Conservation (phyloP, 805 yeast species). For the Pichia nakasei region DNA sequence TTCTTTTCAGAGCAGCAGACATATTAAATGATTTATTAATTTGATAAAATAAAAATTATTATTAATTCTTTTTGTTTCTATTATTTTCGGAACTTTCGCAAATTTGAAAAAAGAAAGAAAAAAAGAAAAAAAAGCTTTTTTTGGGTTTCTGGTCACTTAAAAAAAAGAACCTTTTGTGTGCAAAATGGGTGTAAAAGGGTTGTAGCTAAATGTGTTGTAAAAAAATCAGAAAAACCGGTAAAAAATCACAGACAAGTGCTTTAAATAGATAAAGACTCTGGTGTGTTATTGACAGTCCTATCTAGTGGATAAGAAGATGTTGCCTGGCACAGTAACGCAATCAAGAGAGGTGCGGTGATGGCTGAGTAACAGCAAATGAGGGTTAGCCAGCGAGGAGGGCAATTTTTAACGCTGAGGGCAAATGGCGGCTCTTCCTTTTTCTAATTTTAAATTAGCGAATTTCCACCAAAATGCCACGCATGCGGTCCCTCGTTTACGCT, state of each 20-base stretch:
- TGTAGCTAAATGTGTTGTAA: too few relatives aligned
- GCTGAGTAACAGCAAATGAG: background rate
- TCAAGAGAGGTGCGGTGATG: background rate
- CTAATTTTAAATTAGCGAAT: background rate
- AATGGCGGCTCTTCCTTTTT: background rate
- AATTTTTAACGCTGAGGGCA: background rate
- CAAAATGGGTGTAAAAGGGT: too few relatives aligned
- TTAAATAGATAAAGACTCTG: too few relatives aligned
- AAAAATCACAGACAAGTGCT: too few relatives aligned
- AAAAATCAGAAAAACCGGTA: too few relatives aligned
- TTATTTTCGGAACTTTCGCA: background rate
- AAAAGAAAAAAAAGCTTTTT: too few relatives aligned
- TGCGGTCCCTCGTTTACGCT: background rate
- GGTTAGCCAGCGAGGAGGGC: background rate
- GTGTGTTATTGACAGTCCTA: background rate
- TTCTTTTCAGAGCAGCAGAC: background rate
- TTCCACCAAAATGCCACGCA: background rate
- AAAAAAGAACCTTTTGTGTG: too few relatives aligned
- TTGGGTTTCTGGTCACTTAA: too few relatives aligned
- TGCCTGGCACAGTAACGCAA: background rate
- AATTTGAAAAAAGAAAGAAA: background rate
- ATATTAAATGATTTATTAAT: background rate
- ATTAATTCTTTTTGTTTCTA: too few relatives aligned
- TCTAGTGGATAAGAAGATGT: background rate
- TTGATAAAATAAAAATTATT: too few relatives aligned